Base-by-base conservation (phyloP, 2,329 filamentous ascomycete genomes). In the Magnaporthales sp. region DNA sequence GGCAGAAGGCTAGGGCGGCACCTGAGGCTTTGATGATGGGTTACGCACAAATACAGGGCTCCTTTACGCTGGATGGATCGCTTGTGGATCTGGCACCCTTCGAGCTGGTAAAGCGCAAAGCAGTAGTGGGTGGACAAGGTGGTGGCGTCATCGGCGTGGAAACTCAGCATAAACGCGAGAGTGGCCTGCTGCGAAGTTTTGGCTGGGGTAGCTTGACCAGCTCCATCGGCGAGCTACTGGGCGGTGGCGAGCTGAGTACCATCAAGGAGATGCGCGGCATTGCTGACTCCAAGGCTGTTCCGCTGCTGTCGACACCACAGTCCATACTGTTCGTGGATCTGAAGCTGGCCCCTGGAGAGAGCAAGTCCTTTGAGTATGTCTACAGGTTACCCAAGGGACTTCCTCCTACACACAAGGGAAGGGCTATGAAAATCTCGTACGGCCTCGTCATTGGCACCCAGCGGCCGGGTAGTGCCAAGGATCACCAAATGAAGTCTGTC, bases 21-120 rank as follows among this genome's bases (percentile, higher is more conserved):
- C 88, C 91, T 0, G 93, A 98, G 75, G 89, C 90, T 1, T 80
- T 99, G 66, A 96, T 99, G 88, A 99, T 99, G 95, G 95, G 93
- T 0, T 99, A 96, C 77, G 94, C 92, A 2, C 95, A 99, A 72
- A 87, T 98, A 2, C 91, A 92, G 76, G 95, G 95, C 4, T 93
- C 91, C 0, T 99, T 99, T 72, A 92, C 89, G 0, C 80, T 99
- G 7, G 95, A 99, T 74, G 93, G 93, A 0, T 97, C 95, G 1
- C 80, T 99, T 26, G 88, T 99, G 68, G 94, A 96, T 72, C 88
- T 96, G 54, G 88, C 88, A 0, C 91, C 91, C 0, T 99, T 99
- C 72, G 95, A 99, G 74, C 92, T 96, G 72, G 93, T 98, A 54
- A 99, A 99, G 77, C 86, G 93, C 68, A 97, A 96, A 78, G 93